Evolutionary conservation across 2,329 filamentous ascomycete genomes (phyloP), one percentile per base, ranked within the genome.

Genomic region (Diplodia intermedia): DNA sequence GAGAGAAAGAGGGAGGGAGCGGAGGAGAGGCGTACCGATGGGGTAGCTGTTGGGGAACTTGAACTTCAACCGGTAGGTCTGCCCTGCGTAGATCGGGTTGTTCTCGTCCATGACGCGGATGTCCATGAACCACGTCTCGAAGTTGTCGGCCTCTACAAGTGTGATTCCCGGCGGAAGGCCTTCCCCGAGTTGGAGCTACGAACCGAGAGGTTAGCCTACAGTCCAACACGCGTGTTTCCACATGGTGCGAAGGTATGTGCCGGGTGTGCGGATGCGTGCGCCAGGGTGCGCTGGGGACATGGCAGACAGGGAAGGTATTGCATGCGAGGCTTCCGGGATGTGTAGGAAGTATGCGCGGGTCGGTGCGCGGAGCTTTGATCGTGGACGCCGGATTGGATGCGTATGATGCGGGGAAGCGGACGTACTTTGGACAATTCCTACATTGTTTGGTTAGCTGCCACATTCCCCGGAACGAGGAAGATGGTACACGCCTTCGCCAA

Each of bases 81-180:
- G 86, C 76, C 88, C 86, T 63, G 87, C 81, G 81, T 99, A 99
- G 57, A 99, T 82, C 1, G 94, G 94, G 76, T 99, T 99, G 69
- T 87, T 82, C 78, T 97, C 82, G 79, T 98, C 95, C 50, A 98
- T 86, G 65, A 99, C 94, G 72, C 86, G 84, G 66, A 99, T 96
- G 77, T 99, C 96, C 81, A 98, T 89, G 62, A 90, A 84, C 96
- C 95, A 99, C 82, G 95, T 90, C 75, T 92, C 86, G 65, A 97
- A 89, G 78, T 93, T 90, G 56, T 96, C 91, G 68, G 92, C 89
- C 57, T 89, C 88, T 69, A 96, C 89, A 60, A 98, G 88, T 60
- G 87, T 85, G 79, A 99, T 97, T 70, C 88, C 88, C 0, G 86
- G 87, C 3, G 88, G 86, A 6, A 88, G 81, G 72, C 84, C 83